phyloP scores from a whole-genome alignment of 2,329 filamentous ascomycete species.

The Tothia fuscella region DNA sequence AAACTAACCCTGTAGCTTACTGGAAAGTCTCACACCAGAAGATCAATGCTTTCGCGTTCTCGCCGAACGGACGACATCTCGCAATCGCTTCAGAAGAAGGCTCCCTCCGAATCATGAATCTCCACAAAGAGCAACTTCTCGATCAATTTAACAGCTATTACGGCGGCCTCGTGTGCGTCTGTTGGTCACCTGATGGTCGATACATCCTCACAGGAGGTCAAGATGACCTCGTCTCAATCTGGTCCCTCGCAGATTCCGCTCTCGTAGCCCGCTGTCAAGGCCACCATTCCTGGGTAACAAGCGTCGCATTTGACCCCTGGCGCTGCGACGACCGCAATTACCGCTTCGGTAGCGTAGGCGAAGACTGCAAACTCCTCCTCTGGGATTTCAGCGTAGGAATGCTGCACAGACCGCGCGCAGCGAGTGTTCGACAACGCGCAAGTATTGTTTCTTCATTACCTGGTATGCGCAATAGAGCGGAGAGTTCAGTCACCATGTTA shows the following conservation, averaged over 20 bases:
- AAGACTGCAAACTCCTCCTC: constrained; percentile 78
- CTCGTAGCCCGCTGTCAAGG: constrained; percentile 89
- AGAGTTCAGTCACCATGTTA: constrained; percentile 46
- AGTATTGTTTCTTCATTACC: constrained; percentile 42
- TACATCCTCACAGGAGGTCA: constrained; percentile 93
- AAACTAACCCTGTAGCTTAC: constrained; percentile 77
- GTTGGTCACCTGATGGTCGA: constrained; percentile 94
- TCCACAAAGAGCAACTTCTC: constrained; percentile 80
- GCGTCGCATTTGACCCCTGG: constrained; percentile 93
- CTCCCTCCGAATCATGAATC: constrained; percentile 79
- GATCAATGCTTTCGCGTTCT: constrained; percentile 86
- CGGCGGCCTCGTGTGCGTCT: constrained; percentile 82
- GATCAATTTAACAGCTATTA: constrained; percentile 88
- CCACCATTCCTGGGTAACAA: constrained; percentile 90
- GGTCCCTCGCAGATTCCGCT: constrained; percentile 72
- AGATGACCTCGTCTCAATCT: constrained; percentile 92
- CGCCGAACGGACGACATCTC: constrained; percentile 74
- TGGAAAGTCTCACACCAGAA: constrained; percentile 90
- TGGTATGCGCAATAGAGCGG: constrained; percentile 44
- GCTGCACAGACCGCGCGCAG: constrained; percentile 80
- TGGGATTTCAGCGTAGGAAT: constrained; percentile 99
- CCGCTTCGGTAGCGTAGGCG: constrained; percentile 88
- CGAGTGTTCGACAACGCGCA: constrained; percentile 44
- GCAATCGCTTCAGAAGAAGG: constrained; percentile 90
- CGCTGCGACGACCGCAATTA: constrained; percentile 92